A percentile compares a stretch with the other conserved stretches of the same genome.
These are phyloP conservation scores for Aspergillus fischeri DNA, from an alignment of 2,329 filamentous ascomycete genomes.

Conservation along the genomic window DNA sequence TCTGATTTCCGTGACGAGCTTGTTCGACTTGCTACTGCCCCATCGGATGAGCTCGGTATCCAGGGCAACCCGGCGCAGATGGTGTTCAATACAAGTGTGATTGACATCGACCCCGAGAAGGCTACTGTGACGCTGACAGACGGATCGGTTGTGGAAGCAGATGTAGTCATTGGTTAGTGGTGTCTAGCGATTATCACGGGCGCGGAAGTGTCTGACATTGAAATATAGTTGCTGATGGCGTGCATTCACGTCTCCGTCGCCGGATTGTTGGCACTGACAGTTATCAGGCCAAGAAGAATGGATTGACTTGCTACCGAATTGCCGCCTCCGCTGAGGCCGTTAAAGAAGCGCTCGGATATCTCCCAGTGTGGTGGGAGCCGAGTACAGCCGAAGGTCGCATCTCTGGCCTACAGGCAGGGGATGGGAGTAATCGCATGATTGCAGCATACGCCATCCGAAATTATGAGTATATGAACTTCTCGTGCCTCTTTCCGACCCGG, in stretches of 20 bases:
- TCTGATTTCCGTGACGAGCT: conserved; percentile 4
- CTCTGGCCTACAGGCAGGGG: not conserved
- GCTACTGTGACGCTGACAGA: not conserved
- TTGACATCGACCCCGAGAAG: not conserved
- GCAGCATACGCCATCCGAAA: not conserved
- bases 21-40: not conserved
- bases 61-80: not conserved
- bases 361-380: conserved; percentile 1
- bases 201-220: not conserved
- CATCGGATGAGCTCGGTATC: not conserved
- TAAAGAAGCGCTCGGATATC: not conserved
- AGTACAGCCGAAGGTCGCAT: not conserved
- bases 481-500: not conserved
- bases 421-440: conserved; percentile 1
- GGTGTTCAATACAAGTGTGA: not conserved
- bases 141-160: no score
- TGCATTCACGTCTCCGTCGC: conserved; percentile 1
- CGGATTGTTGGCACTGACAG: not conserved
- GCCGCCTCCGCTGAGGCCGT: not conserved
- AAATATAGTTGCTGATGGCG: not conserved
- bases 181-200: not conserved
- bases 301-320: conserved; percentile 1
- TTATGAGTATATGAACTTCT: conserved; percentile 2
- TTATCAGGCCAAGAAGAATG: conserved; percentile 1
- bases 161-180: not conserved